Base-by-base conservation (phyloP, 345 rosid genomes). In the Boechera stricta region DNA sequence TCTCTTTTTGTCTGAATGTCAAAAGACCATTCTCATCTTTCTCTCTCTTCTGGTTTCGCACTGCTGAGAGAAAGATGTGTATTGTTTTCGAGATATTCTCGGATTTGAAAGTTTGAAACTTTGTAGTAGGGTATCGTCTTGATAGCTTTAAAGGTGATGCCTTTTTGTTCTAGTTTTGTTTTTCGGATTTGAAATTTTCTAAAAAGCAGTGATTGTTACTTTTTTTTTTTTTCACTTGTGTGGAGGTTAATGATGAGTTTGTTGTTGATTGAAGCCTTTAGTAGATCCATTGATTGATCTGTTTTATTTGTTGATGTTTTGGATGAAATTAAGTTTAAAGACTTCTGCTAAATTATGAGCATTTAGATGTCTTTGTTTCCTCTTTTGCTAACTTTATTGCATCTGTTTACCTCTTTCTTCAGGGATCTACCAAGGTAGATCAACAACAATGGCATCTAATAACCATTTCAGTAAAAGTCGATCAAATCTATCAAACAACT, bases 401-500 rank as follows among this genome's bases (percentile, higher is more conserved):
- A 39, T 74, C 66, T 53, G 60, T 3, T 33, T 70, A 58, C 74
- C 69, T 77, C 6, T 61, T 77, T 12, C 13, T 72, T 56, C 87
- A 86, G 91, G 89, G 82, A 74, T 77, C 67, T 62, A 54, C 59
- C 63, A 38, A 49, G 31, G 1, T 65, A 32, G 75, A 41, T 69
- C 71, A 74, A 45, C 64, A 60, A 38, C 47, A 35, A 90, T 92
- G 98, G 84, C 98, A 12, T 89, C 97, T 2, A 41, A 78, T 42
- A 90, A 48, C 44, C 88, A 86, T 18, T 94, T 87, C 76, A 84
- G 77, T 77, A 83, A 67, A 5, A 90, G 84, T 73, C 82, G 84
- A 61, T 92, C 98, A 6, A 83, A 82, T 55, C 73, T 92, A 61
- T 90, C 98, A 2, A 57, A 67, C 28, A 84, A 64, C 75, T 87